Conservation (phyloP, 106 monocot genomes). For the Dendrobium officinale region DNA sequence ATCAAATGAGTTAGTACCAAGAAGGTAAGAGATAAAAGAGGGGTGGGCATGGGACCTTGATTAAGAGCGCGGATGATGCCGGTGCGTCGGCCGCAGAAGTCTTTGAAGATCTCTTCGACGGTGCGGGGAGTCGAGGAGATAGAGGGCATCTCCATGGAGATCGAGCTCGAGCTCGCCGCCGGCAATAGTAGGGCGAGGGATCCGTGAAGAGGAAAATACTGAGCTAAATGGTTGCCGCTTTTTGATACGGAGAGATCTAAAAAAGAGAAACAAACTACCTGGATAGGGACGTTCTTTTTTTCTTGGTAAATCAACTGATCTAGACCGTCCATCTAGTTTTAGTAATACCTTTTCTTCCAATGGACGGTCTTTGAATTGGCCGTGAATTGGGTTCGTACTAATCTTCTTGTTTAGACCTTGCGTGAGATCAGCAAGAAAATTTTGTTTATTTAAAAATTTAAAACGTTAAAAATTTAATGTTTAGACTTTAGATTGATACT, state of each 20-base stretch:
- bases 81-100: constrained; percentile 56
- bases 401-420: no score
- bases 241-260: neutral
- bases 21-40: neutral
- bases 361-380: no score
- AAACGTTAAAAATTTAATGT: no score
- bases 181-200: neutral
- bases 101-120: constrained; percentile 91
- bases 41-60: constrained; percentile 19
- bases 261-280: neutral
- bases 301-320: neutral
- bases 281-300: neutral
- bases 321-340: neutral
- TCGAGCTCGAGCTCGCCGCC: neutral
- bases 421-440: no score
- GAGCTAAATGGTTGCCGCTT: no score
- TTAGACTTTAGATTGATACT: no score
- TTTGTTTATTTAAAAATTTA: no score
- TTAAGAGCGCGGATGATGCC: constrained; percentile 88
- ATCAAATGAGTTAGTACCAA: neutral
- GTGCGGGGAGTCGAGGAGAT: constrained; percentile 65
- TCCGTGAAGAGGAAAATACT: neutral
- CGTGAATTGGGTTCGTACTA: no score
- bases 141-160: constrained; percentile 29
- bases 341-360: no score